phyloP scores from a whole-genome alignment of 2,329 filamentous ascomycete species.

The Hymenoscyphus fructigenus region DNA sequence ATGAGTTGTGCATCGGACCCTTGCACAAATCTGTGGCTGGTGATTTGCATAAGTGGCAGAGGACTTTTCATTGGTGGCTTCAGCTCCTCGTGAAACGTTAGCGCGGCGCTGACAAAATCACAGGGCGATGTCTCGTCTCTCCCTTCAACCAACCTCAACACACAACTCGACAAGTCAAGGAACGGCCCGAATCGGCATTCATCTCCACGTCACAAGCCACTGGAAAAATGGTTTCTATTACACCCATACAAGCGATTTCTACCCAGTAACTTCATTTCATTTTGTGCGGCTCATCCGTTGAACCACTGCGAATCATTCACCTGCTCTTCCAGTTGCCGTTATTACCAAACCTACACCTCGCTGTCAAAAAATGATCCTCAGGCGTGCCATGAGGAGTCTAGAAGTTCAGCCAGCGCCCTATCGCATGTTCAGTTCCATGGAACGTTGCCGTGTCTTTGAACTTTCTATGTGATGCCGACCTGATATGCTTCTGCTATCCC shows the following conservation, averaged over 20 bases:
- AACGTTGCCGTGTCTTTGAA: background rate
- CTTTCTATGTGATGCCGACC: background rate
- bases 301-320: conserved; percentile 1
- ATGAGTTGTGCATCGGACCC: background rate
- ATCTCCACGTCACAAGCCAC: conserved; percentile 8
- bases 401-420: background rate
- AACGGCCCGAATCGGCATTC: conserved; percentile 5
- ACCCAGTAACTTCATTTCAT: conserved; percentile 1
- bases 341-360: conserved; percentile 1
- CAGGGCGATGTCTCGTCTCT: conserved; percentile 1
- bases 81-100: conserved; percentile 7
- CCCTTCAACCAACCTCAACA: background rate
- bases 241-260: background rate
- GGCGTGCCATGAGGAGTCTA: background rate
- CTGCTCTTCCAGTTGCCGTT: background rate
- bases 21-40: background rate
- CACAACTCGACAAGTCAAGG: conserved; percentile 1
- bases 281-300: background rate
- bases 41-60: background rate
- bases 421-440: background rate
- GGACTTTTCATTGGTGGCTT: background rate
- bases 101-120: conserved; percentile 8
- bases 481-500: background rate
- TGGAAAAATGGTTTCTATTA: background rate
- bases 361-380: background rate